Evolutionary conservation across 176 grass and related monocot genomes (phyloP), one percentile per base, ranked within the genome.

Genomic region (Thinopyrum elongatum): DNA sequence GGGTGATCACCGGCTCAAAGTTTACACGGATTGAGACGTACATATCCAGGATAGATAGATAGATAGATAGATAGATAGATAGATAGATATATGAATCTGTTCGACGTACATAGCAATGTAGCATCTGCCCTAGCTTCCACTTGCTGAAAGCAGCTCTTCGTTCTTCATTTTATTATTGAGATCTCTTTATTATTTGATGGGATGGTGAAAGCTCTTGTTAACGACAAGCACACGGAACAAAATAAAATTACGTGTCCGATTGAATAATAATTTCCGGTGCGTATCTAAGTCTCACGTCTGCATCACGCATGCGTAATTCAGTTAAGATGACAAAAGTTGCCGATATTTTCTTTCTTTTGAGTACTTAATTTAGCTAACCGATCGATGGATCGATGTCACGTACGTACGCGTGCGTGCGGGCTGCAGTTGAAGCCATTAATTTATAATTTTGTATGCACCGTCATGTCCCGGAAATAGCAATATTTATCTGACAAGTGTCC

Each of bases 401-500:
- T 55, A 31, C 70, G 57, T 10, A 12, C 12, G 10, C 41, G 41
- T 42, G 41, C 38, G 6, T 41, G 29, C 53, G 19, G 53, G 69
- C 64, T 51, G 66, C 39, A 39, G 36, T 71, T 34, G 29, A 76
- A 10, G 5, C 70, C 70, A 63, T 51, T 16, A 44, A 2, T 46
- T 25, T 3, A 16, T 2, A 9, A 9, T 58, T 22, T 58, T 38
- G 3, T 27, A 27, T 28, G 28, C 53, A 51, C 38, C 14, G 13
- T 79, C 66, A 74, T 30, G 30, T 36, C 33, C 27, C 66, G 10
- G 3, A 42, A 14, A 47, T 44, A 70, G 47, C 46, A 75, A 15
- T 83, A 38, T 74, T 80, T 59, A n/a, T 25, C 55, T 86, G 65
- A 78, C 85, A 87, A 75, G 60, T 80, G 75, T 69, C 34, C 29